A percentile compares a stretch with the other conserved stretches of the same genome.
phyloP scores from a whole-genome alignment of 2,329 filamentous ascomycete genomes.

The Cladosporium sp. region DNA sequence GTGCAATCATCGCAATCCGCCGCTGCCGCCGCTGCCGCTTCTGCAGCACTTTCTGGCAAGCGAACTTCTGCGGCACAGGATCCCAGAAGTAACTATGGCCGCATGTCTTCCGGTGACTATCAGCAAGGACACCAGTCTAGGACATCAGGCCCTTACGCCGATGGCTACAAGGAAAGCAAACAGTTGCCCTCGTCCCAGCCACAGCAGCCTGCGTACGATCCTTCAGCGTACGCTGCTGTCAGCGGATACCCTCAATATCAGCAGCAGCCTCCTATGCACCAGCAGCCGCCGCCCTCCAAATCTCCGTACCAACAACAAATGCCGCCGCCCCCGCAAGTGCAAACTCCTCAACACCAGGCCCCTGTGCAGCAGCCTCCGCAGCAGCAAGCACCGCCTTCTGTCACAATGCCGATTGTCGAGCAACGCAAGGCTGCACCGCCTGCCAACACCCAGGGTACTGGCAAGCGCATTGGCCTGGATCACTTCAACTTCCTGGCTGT shows the following conservation, averaged over 20 bases:
- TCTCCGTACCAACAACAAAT: conserved; percentile 45
- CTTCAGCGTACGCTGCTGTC: conserved; percentile 61
- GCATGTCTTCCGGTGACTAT: conserved; percentile 37
- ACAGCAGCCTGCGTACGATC: conserved; percentile 63
- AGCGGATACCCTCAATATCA: conserved; percentile 32
- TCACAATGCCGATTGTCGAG: conserved; percentile 26
- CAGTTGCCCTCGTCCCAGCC: conserved; percentile 27
- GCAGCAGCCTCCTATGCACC: conserved; percentile 35
- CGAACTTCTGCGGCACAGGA: conserved; percentile 34
- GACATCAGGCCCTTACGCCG: conserved; percentile 24
- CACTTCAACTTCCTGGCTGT: conserved; percentile 99
- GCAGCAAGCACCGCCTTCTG: conserved; percentile 25
- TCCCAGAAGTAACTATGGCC: conserved; percentile 32
- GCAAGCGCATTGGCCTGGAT: conserved; percentile 84
- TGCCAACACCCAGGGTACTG: conserved; percentile 63
- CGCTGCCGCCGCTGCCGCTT: conserved; percentile 43
- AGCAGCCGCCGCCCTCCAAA: conserved; percentile 47
- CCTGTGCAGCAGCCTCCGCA: conserved; percentile 29
- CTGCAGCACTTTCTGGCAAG: conserved; percentile 37
- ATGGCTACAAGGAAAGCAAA: conserved; percentile 30
- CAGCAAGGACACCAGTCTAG: conserved; percentile 16
- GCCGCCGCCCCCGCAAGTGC: conserved; percentile 41
- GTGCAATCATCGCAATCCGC: conserved; percentile 46
- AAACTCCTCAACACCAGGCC: conserved; percentile 35
- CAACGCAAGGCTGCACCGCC: conserved; percentile 58